phyloP scores from a whole-genome alignment of 208 protist genomes.

The Trypanosoma vivax region DNA sequence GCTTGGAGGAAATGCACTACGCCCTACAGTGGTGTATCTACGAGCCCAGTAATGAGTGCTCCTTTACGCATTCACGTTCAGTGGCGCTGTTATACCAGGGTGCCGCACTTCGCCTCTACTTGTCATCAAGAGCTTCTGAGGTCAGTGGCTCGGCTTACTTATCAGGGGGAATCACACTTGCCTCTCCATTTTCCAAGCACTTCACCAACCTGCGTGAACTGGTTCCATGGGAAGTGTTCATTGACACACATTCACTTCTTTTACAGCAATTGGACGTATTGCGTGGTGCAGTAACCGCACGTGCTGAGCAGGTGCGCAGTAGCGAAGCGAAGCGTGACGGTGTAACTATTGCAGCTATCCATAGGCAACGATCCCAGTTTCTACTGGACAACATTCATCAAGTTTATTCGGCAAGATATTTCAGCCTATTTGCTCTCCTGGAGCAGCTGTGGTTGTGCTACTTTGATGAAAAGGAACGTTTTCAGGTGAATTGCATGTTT shows the following conservation, averaged over 20 bases:
- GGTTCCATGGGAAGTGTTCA: constrained; percentile 34
- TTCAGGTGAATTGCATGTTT: constrained; percentile 15
- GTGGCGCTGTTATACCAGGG: constrained; percentile 43
- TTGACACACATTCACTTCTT: constrained; percentile 36
- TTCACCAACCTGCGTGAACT: constrained; percentile 7
- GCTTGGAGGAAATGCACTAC: constrained; percentile 48
- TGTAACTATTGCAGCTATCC: constrained; percentile 13
- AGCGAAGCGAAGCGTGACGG: neutral
- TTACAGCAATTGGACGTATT: constrained; percentile 23
- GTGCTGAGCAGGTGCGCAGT: constrained; percentile 12
- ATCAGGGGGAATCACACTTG: neutral
- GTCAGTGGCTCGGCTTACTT: neutral
- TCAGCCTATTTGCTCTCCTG: constrained; percentile 33
- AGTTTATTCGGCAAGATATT: constrained; percentile 42
- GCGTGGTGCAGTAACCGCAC: constrained; percentile 8
- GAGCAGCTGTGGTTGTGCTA: constrained; percentile 58
- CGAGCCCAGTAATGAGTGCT: constrained; percentile 69
- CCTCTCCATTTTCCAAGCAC: neutral
- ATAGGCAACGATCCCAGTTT: constrained; percentile 35
- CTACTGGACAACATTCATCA: constrained; percentile 65
- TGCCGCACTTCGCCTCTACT: constrained; percentile 16
- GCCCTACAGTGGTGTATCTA: constrained; percentile 51
- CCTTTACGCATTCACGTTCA: constrained; percentile 49
- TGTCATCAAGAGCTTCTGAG: constrained; percentile 1
- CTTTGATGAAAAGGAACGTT: constrained; percentile 22